Base-by-base conservation (phyloP, 306 rosid genomes). In the Crataegus laevigata region DNA sequence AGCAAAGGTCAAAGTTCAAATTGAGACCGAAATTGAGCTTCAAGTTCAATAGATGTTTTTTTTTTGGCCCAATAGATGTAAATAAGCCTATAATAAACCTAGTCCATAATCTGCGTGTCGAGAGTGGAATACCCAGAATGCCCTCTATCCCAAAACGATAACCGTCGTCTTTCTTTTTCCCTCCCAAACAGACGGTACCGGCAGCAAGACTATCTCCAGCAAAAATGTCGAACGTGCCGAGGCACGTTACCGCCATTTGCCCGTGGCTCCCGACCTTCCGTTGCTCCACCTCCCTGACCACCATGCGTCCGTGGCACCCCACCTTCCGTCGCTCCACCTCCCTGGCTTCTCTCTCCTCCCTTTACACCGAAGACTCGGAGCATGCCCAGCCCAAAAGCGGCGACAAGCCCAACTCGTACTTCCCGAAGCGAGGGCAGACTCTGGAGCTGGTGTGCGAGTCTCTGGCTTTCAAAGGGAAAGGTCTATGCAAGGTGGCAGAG, bases 361-460 rank as follows among this genome's bases (percentile, higher is more conserved):
- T 87, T 17, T 80, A 61, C 17, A 36, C 83, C 1, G 86, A 73
- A 26, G 88, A 88, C 78, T 82, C 87, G 22, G 87, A 86, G 42
- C 84, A 34, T 40, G 74, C 43, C 12, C 77, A 69, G 70, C 59
- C 79, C 78, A 42, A 66, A 60, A 17, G 55, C 85, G 21, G 42
- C 42, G 42, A 32, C 73, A 29, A 66, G 36, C 61, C 87, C 15
- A 83, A 28, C 59, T 80, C 93, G 15, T 90, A 74, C 71, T 94
- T 91, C 72, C 97, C 98, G 1, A 94, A 90, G 87, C 91, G 98
- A 9, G 94, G 96, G 62, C 96, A 94, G 70, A 91, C 90, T 24
- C 25, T 94, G 30, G 98, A 94, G 71, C 76, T 94, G 71, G 93
- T 89, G 0, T 91, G 98, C 36, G 96, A 91, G 77, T 90, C 96